Base-by-base conservation (phyloP, 148 eudicot species). In the Rheum nobile region DNA sequence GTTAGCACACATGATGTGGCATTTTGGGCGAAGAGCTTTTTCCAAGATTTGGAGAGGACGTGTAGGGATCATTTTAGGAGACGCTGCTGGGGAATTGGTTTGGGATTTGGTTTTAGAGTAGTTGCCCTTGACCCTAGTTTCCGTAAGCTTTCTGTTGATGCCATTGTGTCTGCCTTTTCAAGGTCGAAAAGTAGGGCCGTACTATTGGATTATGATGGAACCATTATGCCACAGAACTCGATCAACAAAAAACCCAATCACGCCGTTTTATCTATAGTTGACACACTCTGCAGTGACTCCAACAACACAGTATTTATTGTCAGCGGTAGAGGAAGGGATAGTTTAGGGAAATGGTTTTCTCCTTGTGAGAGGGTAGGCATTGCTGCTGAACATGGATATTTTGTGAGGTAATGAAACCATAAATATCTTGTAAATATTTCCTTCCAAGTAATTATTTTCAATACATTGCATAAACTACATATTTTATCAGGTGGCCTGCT, bases 361-460 rank as follows among this genome's bases (percentile, higher is more conserved):
- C 86, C 86, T 8, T 84, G 86, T 72, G 39, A 72, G 79, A 81
- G 77, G 67, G 74, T 84, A 14, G 86, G 86, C 44, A 81, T 84
- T 72, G 86, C 86, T 52, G 86, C 86, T 3, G 86, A 84, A 55
- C 86, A 84, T 81, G 86, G 86, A 65, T 84, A 81, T 75, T 84
- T 76, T 77, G 4, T 84, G 72, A 84, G 84, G 86, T 84, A 80
- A 28, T 16, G n/a, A 0, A 48, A 17, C 55, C 14, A 2, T n/a
- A 5, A 16, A 48, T 17, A 16, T 16, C 17, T 26, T 28, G 67
- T 28, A 9, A 12, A 59, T 59, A 59, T 29, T 59, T 59, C 34
- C 32, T 8, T n/a, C n/a, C n/a, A 17, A 9, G 22, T 19, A n/a
- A 16, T 17, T 17, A 48, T 48, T 48, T 48, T n/a, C 55, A 16